Base-by-base conservation (phyloP, 495 filamentous ascomycete species). In the Thozetella sp. region DNA sequence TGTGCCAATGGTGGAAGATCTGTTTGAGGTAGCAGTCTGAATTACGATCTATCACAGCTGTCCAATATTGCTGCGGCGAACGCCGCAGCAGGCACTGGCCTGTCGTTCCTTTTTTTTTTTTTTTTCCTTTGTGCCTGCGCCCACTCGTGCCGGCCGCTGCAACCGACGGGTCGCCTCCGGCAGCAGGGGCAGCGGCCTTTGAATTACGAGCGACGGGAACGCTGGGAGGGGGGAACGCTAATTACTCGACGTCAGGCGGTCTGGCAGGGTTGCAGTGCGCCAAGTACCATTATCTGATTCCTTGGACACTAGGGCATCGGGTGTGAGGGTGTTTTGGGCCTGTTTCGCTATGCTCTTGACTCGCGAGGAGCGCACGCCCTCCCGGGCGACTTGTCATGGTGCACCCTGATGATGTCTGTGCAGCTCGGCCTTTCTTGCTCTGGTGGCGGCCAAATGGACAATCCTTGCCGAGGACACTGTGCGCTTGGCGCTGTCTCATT, bases 401-500 rank as follows among this genome's bases (percentile, higher is more conserved):
- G 45, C 46, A 22, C 19, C 55, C 57, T 58, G 61, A 60, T 62
- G 63, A n/a, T n/a, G 56, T 63, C 66, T 15, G 30, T 6, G 30
- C 6, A 37, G 10, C 43, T 69, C 68, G 70, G 70, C 57, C 58
- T 62, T 51, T 66, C 52, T 58, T 66, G 25, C 24, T 53, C 51
- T 22, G 23, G 56, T 51, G 53, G 25, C 40, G 59, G 43, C 56
- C 60, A 64, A 58, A 24, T 56, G 54, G 55, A 54, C 54, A 68
- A 66, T 63, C 63, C 62, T 63, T 59, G 64, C 65, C 65, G 67
- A 68, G 62, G 65, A 58, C 69, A 70, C 69, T 67, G 69, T 70
- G 51, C 3, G 20, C 17, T 25, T 55, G 37, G 60, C 58, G 65
- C 56, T 53, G 40, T 64, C 51, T 50, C 59, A 57, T 60, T 24